Percentiles rank a stretch among this genome's conserved stretches.
These are phyloP conservation scores for Pythium folliculosum DNA, from an alignment of 352 stramenopile genomes.

Conservation along the genomic window DNA sequence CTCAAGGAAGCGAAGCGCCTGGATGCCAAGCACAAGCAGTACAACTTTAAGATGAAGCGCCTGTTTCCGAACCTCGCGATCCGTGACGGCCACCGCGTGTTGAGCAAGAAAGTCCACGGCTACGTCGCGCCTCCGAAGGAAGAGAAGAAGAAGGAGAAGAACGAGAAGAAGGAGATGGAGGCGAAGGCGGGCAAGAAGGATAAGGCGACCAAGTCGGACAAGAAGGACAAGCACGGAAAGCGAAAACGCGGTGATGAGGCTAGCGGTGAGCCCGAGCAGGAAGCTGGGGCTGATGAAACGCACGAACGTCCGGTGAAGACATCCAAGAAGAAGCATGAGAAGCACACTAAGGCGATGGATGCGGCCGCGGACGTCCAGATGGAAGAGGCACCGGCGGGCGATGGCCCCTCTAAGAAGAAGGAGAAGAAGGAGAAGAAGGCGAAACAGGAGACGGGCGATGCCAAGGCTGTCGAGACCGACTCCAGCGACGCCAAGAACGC, in stretches of 20 bases:
- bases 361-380: constrained; percentile 21
- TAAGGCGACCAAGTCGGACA: constrained; percentile 32
- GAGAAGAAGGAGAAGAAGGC: constrained; percentile 22
- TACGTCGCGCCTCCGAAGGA: constrained; percentile 78
- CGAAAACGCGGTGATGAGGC: constrained; percentile 21
- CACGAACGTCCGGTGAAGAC: constrained; percentile 28
- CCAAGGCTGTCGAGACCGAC: constrained; percentile 1
- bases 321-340: constrained; percentile 29
- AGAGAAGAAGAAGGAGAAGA: constrained; percentile 43
- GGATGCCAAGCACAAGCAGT: constrained; percentile 85
- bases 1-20: constrained; percentile 67
- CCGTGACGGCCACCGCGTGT: constrained; percentile 69
- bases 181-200: constrained; percentile 33
- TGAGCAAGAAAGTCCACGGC: constrained; percentile 83
- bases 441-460: constrained; percentile 32
- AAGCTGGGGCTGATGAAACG: constrained; percentile 6
- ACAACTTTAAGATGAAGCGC: constrained; percentile 90
- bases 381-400: constrained; percentile 35
- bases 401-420: background rate
- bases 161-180: constrained; percentile 33
- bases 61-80: constrained; percentile 81
- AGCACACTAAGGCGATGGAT: constrained; percentile 2
- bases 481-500: constrained; percentile 20
- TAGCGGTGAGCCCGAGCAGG: constrained; percentile 12
- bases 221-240: constrained; percentile 6